A percentile compares a stretch with the other conserved stretches of the same genome.
Conservation (phyloP, 164 flowering plant species). For the Magnolia kwangsiensis region DNA sequence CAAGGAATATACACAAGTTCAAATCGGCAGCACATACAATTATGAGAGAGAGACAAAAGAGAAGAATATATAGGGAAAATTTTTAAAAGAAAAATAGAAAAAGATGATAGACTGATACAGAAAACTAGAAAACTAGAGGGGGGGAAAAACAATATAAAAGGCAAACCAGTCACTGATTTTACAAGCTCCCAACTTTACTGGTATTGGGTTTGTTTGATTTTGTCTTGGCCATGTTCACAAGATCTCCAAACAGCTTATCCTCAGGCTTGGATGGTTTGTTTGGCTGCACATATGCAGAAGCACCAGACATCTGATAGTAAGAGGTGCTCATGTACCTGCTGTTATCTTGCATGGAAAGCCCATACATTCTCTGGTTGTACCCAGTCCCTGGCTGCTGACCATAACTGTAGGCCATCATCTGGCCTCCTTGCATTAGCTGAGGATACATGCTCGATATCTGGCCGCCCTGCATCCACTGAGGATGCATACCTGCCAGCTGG, state of each 20-base stretch:
- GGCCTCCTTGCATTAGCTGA: constrained; percentile 43
- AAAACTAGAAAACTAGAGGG: not conserved
- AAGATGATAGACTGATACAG: constrained; percentile 10
- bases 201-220: constrained; percentile 52
- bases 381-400: constrained; percentile 28
- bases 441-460: constrained; percentile 53
- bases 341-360: constrained; percentile 59
- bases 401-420: constrained; percentile 53
- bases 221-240: constrained; percentile 74
- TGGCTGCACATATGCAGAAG: constrained; percentile 49
- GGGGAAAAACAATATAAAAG: constrained; percentile 6
- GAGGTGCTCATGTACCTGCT: constrained; percentile 38
- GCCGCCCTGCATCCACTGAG: constrained; percentile 37
- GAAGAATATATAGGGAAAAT: not conserved
- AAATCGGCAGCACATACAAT: constrained; percentile 1
- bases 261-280: constrained; percentile 70
- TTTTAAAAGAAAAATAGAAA: constrained; percentile 12
- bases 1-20: constrained; percentile 22
- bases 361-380: constrained; percentile 56
- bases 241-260: constrained; percentile 94
- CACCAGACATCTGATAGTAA: constrained; percentile 43
- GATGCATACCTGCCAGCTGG: constrained; percentile 31
- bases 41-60: not conserved
- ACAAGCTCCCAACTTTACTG: constrained; percentile 64
- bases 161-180: constrained; percentile 19